phyloP scores from a whole-genome alignment of 345 rosid genomes.

The Eutrema japonicum region DNA sequence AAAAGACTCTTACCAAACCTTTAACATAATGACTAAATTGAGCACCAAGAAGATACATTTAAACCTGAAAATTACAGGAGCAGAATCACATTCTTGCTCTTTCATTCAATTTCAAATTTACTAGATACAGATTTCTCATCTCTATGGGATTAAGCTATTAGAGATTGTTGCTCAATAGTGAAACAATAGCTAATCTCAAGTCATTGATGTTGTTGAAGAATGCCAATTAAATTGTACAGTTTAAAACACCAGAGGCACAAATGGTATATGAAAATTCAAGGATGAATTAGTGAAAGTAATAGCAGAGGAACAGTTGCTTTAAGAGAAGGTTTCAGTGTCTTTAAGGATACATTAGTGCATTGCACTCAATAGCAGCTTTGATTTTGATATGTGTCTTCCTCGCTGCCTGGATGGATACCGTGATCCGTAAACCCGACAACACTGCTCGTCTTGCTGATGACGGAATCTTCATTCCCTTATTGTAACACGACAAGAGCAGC shows the following conservation, averaged over 20 bases:
- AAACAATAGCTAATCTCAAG: background rate
- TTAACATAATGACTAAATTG: conserved; percentile 17
- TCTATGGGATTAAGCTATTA: background rate
- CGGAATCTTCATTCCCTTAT: conserved; percentile 63
- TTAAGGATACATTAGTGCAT: conserved; percentile 12
- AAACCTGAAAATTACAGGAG: conserved; percentile 4
- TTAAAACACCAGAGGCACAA: no score
- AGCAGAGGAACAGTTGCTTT: no score
- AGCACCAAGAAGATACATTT: conserved; percentile 12
- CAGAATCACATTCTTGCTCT: background rate
- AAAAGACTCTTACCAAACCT: background rate
- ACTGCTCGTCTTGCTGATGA: conserved; percentile 71
- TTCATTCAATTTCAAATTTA: conserved; percentile 15
- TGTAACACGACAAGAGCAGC: conserved; percentile 66
- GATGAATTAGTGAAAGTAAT: no score
- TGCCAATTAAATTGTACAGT: background rate
- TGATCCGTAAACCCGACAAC: conserved; percentile 56
- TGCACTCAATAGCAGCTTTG: conserved; percentile 34
- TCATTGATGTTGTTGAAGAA: conserved; percentile 1
- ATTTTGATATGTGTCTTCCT: conserved; percentile 57
- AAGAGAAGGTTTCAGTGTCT: background rate
- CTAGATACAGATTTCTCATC: conserved; percentile 21
- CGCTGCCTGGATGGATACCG: conserved; percentile 57
- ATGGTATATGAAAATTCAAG: no score
- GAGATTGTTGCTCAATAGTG: conserved; percentile 15